Conservation (phyloP, 1,284 basidiomycete genomes). For the Boletus semigastroideus region DNA sequence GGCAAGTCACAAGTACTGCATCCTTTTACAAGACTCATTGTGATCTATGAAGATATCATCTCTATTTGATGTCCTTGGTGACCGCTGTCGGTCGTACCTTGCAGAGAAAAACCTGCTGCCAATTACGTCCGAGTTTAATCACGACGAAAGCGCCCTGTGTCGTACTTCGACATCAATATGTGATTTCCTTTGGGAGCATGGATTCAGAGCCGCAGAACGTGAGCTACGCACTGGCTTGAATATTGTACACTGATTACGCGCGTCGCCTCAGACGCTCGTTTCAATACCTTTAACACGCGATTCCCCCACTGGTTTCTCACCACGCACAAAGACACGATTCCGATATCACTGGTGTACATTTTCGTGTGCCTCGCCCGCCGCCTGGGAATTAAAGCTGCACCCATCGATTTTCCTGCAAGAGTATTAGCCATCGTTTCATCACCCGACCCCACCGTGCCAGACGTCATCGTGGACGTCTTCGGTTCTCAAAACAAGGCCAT, state of each 20-base stretch:
- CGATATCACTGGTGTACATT: slow-evolving; percentile 59
- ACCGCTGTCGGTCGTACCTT: slow-evolving; percentile 43
- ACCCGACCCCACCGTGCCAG: slow-evolving; percentile 32
- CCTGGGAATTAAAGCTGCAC: slow-evolving; percentile 50
- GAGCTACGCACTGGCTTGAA: slow-evolving; percentile 10
- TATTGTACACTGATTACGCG: slow-evolving; percentile 7
- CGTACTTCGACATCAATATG: slow-evolving; percentile 44
- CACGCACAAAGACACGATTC: slow-evolving; percentile 48
- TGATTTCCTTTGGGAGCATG: slow-evolving; percentile 45
- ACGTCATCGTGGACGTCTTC: slow-evolving; percentile 51
- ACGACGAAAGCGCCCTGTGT: slow-evolving; percentile 23
- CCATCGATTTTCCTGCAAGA: slow-evolving; percentile 54
- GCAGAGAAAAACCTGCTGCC: slow-evolving; percentile 21
- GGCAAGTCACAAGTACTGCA: slow-evolving; percentile 32
- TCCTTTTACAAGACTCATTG: neutral
- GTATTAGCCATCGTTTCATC: slow-evolving; percentile 51
- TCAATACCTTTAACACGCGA: slow-evolving; percentile 47
- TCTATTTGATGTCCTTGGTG: slow-evolving; percentile 41
- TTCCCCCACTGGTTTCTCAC: slow-evolving; percentile 62
- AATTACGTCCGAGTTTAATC: slow-evolving; percentile 28
- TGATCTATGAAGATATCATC: slow-evolving; percentile 33
- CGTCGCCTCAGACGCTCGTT: slow-evolving; percentile 24
- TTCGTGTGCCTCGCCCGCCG: slow-evolving; percentile 55
- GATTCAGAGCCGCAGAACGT: slow-evolving; percentile 43
- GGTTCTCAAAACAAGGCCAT: slow-evolving; percentile 37